Conservation (phyloP, 2,329 filamentous ascomycete species). For the Arachnomyces sp. region DNA sequence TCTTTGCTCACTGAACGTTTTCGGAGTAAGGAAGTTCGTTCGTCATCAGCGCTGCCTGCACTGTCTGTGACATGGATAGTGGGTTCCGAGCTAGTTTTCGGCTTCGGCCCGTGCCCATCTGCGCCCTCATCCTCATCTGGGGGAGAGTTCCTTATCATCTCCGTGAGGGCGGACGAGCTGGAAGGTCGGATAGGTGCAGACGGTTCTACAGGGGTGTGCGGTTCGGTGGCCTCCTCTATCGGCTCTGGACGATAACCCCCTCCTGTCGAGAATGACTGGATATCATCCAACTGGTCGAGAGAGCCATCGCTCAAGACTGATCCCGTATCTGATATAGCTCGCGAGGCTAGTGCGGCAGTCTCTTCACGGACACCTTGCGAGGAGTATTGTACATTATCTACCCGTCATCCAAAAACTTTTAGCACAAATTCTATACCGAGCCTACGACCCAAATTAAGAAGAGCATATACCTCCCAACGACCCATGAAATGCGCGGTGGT, state of each 20-base stretch:
- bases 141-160: slow-evolving; percentile 40
- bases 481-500: slow-evolving; percentile 37
- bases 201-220: slow-evolving; percentile 41
- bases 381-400: slow-evolving; percentile 66
- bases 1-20: slow-evolving; percentile 22
- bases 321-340: slow-evolving; percentile 57
- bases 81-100: slow-evolving; percentile 8
- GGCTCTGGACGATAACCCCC: slow-evolving; percentile 35
- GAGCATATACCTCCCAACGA: slow-evolving; percentile 20
- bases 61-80: slow-evolving; percentile 14
- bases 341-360: slow-evolving; percentile 77
- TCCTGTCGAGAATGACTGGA: slow-evolving; percentile 24
- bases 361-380: slow-evolving; percentile 71
- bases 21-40: slow-evolving; percentile 29
- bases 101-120: not conserved
- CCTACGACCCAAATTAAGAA: not conserved
- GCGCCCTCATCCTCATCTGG: slow-evolving; percentile 18
- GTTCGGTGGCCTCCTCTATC: slow-evolving; percentile 56
- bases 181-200: slow-evolving; percentile 23
- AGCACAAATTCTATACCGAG: slow-evolving; percentile 8
- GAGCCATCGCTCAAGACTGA: slow-evolving; percentile 20
- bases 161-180: slow-evolving; percentile 41
- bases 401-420: slow-evolving; percentile 36
- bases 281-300: slow-evolving; percentile 17
- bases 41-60: slow-evolving; percentile 23